A percentile compares a stretch with the other conserved stretches of the same genome.
Conservation (phyloP, 768 basidiomycete genomes). For the Wakefieldia striispora region DNA sequence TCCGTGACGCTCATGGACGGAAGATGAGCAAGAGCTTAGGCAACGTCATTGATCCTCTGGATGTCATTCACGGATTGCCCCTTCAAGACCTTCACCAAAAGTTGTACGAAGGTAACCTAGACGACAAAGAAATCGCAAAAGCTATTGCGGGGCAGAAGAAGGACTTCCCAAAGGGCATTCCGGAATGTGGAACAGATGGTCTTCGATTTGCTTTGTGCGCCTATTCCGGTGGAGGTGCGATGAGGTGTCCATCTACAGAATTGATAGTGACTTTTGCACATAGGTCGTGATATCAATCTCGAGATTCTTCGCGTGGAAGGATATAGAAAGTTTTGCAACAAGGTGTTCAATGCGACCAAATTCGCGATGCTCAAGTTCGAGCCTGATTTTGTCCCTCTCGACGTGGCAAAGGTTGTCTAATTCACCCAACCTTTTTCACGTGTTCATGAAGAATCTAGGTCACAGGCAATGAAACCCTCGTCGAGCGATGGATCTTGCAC, state of each 20-base stretch:
- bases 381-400: conserved; percentile 72
- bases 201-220: conserved; percentile 93
- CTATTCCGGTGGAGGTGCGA: conserved; percentile 82
- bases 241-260: background rate
- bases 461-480: conserved; percentile 86
- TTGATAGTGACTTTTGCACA: background rate
- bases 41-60: conserved; percentile 96
- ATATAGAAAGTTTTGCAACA: conserved; percentile 99
- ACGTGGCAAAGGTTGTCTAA: conserved; percentile 58
- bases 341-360: conserved; percentile 98
- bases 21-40: conserved; percentile 99
- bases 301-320: conserved; percentile 96
- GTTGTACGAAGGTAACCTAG: conserved; percentile 86
- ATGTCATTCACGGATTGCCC: conserved; percentile 83
- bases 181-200: conserved; percentile 97
- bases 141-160: conserved; percentile 97
- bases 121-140: conserved; percentile 88
- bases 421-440: background rate
- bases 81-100: conserved; percentile 84
- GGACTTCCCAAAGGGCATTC: conserved; percentile 98
- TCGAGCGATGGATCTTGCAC: conserved; percentile 94
- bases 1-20: conserved; percentile 96
- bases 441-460: conserved; percentile 46
- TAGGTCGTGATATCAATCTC: conserved; percentile 95
- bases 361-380: conserved; percentile 99